These are phyloP conservation scores for Sinapis alba DNA, from an alignment of 441 rosid species.

Conservation along the genomic window DNA sequence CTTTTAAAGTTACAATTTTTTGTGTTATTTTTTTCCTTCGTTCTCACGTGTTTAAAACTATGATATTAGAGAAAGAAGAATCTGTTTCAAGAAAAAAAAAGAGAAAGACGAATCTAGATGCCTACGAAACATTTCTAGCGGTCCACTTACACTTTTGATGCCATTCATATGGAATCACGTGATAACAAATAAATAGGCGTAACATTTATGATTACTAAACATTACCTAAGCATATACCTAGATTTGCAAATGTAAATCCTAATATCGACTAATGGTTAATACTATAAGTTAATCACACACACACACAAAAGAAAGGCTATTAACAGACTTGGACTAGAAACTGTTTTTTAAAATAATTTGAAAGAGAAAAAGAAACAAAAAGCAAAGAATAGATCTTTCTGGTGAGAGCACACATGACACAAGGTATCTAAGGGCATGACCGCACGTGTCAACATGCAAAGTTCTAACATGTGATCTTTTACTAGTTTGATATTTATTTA, in stretches of 20 bases:
- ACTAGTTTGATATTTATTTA: background rate
- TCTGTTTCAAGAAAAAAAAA: no score
- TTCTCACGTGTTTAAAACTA: background rate
- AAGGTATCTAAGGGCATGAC: conserved; percentile 40
- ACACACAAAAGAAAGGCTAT: conserved; percentile 1
- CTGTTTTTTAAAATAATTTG: background rate
- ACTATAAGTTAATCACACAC: background rate
- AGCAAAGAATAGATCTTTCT: conserved; percentile 31
- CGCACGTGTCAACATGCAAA: conserved; percentile 45
- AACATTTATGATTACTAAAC: conserved; percentile 9
- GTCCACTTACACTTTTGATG: conserved; percentile 10
- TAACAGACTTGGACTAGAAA: conserved; percentile 22
- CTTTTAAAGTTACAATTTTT: background rate
- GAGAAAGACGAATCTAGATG: conserved; percentile 4
- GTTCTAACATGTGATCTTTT: conserved; percentile 30
- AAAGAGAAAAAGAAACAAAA: conserved; percentile 12
- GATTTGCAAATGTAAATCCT: conserved; percentile 1
- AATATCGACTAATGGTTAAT: conserved; percentile 4
- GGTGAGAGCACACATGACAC: conserved; percentile 37
- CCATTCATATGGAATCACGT: conserved; percentile 3
- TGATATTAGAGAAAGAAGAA: conserved; percentile 5
- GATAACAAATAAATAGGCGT: background rate
- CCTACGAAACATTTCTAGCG: conserved; percentile 8
- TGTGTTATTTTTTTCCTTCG: background rate
- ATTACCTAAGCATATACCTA: conserved; percentile 21